phyloP scores from a whole-genome alignment of 106 monocot genomes.

The Dioscorea dumetorum region DNA sequence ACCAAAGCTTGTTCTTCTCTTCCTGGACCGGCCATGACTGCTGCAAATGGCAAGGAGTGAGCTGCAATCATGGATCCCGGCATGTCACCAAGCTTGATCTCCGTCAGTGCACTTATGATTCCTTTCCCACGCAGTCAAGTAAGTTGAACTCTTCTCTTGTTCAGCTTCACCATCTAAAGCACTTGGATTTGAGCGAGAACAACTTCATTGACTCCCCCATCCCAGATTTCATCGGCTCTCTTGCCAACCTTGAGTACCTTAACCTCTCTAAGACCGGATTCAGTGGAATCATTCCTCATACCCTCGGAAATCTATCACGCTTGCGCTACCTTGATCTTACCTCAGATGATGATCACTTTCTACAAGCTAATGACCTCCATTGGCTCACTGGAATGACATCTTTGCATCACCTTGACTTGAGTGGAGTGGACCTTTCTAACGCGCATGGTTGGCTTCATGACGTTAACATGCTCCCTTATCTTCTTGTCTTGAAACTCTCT shows the following conservation, averaged over 20 bases:
- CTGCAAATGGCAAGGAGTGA: constrained; percentile 35
- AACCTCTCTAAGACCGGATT: constrained; percentile 13
- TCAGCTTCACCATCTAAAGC: background rate
- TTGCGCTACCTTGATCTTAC: no score
- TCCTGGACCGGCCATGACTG: constrained; percentile 34
- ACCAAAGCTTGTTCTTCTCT: constrained; percentile 9
- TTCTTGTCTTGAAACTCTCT: background rate
- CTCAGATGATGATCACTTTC: no score
- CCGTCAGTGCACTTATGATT: background rate
- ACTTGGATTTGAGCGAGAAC: constrained; percentile 11
- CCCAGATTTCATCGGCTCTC: constrained; percentile 10
- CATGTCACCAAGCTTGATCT: constrained; percentile 25
- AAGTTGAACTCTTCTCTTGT: constrained; percentile 9
- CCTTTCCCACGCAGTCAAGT: background rate
- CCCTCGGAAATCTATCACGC: constrained; percentile 7
- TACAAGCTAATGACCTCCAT: background rate
- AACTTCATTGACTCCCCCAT: constrained; percentile 1
- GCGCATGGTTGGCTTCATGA: background rate
- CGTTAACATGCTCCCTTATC: background rate
- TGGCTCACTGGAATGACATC: background rate
- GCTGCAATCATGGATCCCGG: constrained; percentile 13
- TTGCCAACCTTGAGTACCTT: constrained; percentile 14
- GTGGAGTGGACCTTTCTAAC: background rate
- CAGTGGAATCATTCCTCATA: constrained; percentile 20
- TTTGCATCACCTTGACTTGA: constrained; percentile 3